Evolutionary conservation across 1,284 basidiomycete genomes (phyloP).

Genomic region (Schizopora paradoxa): DNA sequence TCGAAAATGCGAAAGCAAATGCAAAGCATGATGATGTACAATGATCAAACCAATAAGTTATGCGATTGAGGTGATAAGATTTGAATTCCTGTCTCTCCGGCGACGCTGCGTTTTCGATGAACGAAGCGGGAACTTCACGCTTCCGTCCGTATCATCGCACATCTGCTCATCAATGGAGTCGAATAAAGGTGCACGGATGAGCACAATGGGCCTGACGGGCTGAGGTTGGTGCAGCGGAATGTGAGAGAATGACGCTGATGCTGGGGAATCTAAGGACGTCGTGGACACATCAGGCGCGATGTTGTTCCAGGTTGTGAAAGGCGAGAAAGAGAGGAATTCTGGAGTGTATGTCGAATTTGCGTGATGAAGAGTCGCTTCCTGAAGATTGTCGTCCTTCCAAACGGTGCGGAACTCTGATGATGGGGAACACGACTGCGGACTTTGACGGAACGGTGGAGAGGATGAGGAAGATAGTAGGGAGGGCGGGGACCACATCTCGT

Average conservation of each 20-base stretch:
- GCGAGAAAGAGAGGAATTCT: slow-evolving; percentile 10
- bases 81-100: too few species aligned
- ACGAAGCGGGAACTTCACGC: too few species aligned
- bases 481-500: slow-evolving; percentile 12
- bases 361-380: slow-evolving; percentile 1
- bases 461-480: slow-evolving; percentile 13
- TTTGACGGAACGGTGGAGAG: slow-evolving; percentile 7
- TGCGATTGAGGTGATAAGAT: too few species aligned
- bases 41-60: too few species aligned
- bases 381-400: too few species aligned
- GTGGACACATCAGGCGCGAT: slow-evolving; percentile 6
- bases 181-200: slow-evolving; percentile 4
- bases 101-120: too few species aligned
- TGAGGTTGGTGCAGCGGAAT: slow-evolving; percentile 14
- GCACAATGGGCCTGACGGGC: slow-evolving; percentile 12
- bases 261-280: slow-evolving; percentile 1
- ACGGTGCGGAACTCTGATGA: too few species aligned
- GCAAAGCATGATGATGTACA: too few species aligned
- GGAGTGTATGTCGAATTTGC: slow-evolving; percentile 2
- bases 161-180: too few species aligned
- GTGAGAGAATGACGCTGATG: neutral
- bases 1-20: too few species aligned
- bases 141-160: too few species aligned
- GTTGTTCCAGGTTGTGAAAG: slow-evolving; percentile 14
- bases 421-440: too few species aligned